Evolutionary conservation across 441 rosid genomes (phyloP).

Genomic region (Croton laevigatus): DNA sequence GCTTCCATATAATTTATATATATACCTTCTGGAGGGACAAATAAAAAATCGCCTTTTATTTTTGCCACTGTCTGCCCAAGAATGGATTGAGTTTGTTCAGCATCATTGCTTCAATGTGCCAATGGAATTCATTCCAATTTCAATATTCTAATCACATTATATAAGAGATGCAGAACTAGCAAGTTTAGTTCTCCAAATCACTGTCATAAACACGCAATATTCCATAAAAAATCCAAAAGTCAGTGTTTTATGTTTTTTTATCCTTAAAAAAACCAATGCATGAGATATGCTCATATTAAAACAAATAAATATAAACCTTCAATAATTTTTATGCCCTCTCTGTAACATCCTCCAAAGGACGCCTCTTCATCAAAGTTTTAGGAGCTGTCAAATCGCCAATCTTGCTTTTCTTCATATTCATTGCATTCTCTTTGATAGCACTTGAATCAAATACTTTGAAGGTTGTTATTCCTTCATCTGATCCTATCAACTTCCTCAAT

Average conservation of each 20-base stretch:
- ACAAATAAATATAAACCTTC: neutral
- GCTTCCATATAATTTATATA: conserved; percentile 17
- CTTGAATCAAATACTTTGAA: conserved; percentile 12
- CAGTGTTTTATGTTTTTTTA: no score
- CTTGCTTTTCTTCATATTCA: conserved; percentile 18
- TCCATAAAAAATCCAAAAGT: no score
- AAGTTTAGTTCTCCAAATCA: no score
- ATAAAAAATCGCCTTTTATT: neutral
- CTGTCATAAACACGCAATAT: no score
- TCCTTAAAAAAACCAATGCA: conserved; percentile 3
- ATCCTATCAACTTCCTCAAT: neutral
- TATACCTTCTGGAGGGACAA: conserved; percentile 12
- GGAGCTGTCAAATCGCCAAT: conserved; percentile 23
- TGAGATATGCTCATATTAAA: conserved; percentile 20
- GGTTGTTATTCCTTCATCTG: conserved; percentile 18
- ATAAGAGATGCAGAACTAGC: no score
- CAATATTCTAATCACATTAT: no score
- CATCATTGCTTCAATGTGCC: no score
- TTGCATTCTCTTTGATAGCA: conserved; percentile 37
- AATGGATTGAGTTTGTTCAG: neutral
- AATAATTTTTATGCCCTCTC: conserved; percentile 15
- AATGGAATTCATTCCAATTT: no score
- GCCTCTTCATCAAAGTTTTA: conserved; percentile 27
- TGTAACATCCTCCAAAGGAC: conserved; percentile 26
- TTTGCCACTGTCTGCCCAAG: neutral